Conservation (phyloP, 768 basidiomycete genomes). For the Boletellus sp. region DNA sequence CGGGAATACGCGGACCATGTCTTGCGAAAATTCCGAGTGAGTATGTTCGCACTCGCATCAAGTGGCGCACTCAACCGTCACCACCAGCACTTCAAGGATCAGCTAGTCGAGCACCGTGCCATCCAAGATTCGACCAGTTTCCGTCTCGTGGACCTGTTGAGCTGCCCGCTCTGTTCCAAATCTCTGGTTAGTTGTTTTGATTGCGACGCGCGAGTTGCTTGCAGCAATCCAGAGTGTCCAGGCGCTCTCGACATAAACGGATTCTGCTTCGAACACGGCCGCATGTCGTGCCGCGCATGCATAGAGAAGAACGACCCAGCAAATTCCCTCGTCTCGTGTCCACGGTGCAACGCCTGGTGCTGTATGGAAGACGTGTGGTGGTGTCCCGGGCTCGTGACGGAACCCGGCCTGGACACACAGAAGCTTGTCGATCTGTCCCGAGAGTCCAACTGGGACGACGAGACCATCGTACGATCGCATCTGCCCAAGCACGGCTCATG, state of each 20-base stretch:
- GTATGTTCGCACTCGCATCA: background rate
- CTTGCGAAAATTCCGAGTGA: background rate
- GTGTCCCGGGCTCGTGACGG: slow-evolving; percentile 13
- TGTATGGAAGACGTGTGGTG: slow-evolving; percentile 13
- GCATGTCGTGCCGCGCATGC: slow-evolving; percentile 1
- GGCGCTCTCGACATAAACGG: background rate
- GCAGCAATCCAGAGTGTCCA: background rate
- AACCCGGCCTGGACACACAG: slow-evolving; percentile 7
- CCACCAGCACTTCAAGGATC: background rate
- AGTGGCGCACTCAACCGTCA: background rate
- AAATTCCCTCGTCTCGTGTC: slow-evolving; percentile 7
- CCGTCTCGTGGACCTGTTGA: background rate
- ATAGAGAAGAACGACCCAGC: background rate
- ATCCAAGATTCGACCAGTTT: background rate
- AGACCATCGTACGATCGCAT: slow-evolving; percentile 15
- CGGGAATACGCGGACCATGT: background rate
- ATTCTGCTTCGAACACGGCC: background rate
- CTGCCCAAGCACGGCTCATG: slow-evolving; percentile 11
- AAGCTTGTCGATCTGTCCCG: slow-evolving; percentile 1
- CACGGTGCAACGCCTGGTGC: slow-evolving; percentile 5
- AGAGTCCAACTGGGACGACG: slow-evolving; percentile 3
- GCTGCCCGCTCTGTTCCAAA: background rate
- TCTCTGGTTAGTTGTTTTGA: background rate
- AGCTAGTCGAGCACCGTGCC: background rate
- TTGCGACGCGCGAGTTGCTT: background rate